Conservation (phyloP, 192 early-diverging fungal genomes). For the Globomyces pollinis-pini region DNA sequence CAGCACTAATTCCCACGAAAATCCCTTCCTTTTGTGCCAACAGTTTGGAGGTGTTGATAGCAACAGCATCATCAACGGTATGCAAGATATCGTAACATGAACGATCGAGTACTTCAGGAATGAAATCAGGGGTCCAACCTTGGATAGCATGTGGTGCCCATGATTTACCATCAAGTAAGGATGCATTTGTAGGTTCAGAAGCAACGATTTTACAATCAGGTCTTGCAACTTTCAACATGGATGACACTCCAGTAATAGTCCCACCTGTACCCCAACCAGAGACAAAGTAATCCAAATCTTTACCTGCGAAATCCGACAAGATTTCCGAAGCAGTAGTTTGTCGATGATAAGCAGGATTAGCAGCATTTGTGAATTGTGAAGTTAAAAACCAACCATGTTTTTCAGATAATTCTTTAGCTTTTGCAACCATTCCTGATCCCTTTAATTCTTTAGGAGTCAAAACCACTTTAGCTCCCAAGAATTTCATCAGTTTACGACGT, state of each 20-base stretch:
- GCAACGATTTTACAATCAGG: conserved; percentile 24
- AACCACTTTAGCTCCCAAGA: conserved; percentile 32
- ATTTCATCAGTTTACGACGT: conserved; percentile 35
- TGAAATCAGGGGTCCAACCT: conserved; percentile 29
- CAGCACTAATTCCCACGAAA: conserved; percentile 21
- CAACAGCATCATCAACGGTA: conserved; percentile 16
- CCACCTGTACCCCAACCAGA: conserved; percentile 33
- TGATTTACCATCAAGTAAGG: conserved; percentile 11
- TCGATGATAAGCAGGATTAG: conserved; percentile 32
- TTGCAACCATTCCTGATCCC: conserved; percentile 31
- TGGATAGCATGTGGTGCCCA: conserved; percentile 21
- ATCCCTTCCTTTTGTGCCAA: conserved; percentile 30
- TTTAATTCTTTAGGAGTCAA: conserved; percentile 35
- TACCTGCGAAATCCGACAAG: conserved; percentile 24
- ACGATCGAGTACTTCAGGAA: conserved; percentile 22
- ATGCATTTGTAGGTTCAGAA: conserved; percentile 20
- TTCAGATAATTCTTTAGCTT: conserved; percentile 28
- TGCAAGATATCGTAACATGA: conserved; percentile 20
- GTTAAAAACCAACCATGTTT: conserved; percentile 32
- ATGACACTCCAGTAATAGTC: conserved; percentile 20
- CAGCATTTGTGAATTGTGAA: conserved; percentile 29
- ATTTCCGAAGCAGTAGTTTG: conserved; percentile 34
- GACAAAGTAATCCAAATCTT: conserved; percentile 28
- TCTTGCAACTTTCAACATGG: conserved; percentile 12
- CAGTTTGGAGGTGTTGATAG: conserved; percentile 19